Evolutionary conservation across 2,329 filamentous ascomycete species (phyloP), one percentile per base, ranked within the genome.

Genomic region (Fusarium palustre): DNA sequence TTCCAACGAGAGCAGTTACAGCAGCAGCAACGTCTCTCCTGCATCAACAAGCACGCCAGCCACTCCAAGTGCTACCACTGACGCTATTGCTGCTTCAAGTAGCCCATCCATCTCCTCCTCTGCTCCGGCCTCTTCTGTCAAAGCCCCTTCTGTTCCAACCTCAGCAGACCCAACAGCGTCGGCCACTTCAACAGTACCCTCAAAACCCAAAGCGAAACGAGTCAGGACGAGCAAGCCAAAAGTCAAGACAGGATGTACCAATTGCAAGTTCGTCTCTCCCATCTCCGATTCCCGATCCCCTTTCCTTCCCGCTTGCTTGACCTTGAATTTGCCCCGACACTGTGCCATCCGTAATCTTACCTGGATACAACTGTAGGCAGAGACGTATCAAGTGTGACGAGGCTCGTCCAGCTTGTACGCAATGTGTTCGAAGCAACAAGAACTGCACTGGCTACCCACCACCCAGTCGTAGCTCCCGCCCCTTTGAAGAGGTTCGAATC

Each of bases 361-460:
- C 54, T 58, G 55, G 18, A 66, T 45, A 33, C n/a, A 36, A 60
- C 39, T 49, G 38, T 70, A 90, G 88, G 76, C 82, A 82, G 66
- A 82, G 88, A 69, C 84, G 87, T 66, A 89, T 91, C 66, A 91
- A 91, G 76, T 91, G 89, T 76, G 89, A 90, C 75, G 89, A 91
- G 77, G 81, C 78, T 66, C 86, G 88, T 56, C 89, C 89, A 10
- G 80, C 82, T 30, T 90, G 89, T 75, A 82, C 81, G 16, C 87
- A 89, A 75, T 91, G 89, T 72, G 80, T 86, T 34, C 83, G 84
- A 49, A 87, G 87, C 47, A 87, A 85, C 64, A 88, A 86, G 72
- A 72, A 72, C 18, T 92, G 89, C 77, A 80, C 83, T 31, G 89
- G 89, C 66, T 91, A 91, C 71, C 88, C 86, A n/a, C 84, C 87